Evolutionary conservation across 352 stramenopile genomes (phyloP).

Genomic region (Phytophthora constricta): DNA sequence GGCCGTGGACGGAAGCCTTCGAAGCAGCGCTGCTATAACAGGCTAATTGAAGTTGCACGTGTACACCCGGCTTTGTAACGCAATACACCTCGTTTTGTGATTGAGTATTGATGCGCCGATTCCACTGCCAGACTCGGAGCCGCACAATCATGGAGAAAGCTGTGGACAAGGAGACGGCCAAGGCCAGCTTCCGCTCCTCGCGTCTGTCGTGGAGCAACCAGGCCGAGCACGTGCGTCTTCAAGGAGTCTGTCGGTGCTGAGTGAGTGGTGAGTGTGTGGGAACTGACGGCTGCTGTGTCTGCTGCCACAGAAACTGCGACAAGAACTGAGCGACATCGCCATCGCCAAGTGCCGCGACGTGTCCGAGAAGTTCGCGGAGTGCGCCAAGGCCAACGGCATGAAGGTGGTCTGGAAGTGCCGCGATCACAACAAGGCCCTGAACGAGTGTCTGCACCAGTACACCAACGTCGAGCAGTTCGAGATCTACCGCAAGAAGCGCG

Average conservation of each 20-base stretch:
- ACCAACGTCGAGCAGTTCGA: slow-evolving; percentile 81
- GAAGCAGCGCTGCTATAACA: slow-evolving; percentile 7
- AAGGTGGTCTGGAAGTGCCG: slow-evolving; percentile 81
- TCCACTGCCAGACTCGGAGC: slow-evolving; percentile 5
- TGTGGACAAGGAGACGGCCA: slow-evolving; percentile 77
- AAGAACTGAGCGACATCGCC: slow-evolving; percentile 85
- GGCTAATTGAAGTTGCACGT: slow-evolving; percentile 14
- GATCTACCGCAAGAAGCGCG: slow-evolving; percentile 65
- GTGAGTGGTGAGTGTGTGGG: too few relatives aligned
- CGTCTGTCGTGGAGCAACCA: slow-evolving; percentile 87
- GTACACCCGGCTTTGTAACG: background rate
- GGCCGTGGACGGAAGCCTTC: slow-evolving; percentile 10
- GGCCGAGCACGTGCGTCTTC: slow-evolving; percentile 70
- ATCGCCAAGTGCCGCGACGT: slow-evolving; percentile 75
- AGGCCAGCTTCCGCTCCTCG: slow-evolving; percentile 75
- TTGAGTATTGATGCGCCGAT: slow-evolving; percentile 6
- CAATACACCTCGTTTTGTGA: too few relatives aligned
- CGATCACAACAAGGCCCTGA: slow-evolving; percentile 76
- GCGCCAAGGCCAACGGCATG: slow-evolving; percentile 68
- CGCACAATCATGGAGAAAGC: slow-evolving; percentile 43
- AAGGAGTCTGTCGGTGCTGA: too few relatives aligned
- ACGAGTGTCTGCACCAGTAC: slow-evolving; percentile 82
- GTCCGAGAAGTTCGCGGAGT: slow-evolving; percentile 68
- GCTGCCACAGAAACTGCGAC: slow-evolving; percentile 71
- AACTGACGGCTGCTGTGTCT: slow-evolving; percentile 4